Evolutionary conservation across 2,329 filamentous ascomycete species (phyloP), one percentile per base, ranked within the genome.

Genomic region (Diaporthe sp.): DNA sequence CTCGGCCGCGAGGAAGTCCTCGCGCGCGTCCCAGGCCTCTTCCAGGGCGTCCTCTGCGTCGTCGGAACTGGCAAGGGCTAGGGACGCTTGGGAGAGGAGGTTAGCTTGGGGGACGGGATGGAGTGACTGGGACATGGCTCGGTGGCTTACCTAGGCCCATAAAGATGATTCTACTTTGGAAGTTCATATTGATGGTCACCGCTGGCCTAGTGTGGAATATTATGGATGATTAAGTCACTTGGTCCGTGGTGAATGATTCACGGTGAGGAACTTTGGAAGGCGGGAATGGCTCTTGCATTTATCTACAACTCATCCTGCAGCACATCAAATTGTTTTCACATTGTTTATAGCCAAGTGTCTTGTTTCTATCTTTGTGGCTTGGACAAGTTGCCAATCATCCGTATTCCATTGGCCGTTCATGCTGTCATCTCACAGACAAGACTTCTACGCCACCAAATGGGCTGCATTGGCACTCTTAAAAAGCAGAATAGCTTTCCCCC

Each of bases 341-440:
- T 39, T 15, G 46, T 42, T 37, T n/a, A 61, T 42, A 42, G 58
- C 65, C 65, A 53, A 68, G 65, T 53, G 65, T 53, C 65, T 68
- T 34, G 46, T 25, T 37, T 44, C 25, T 28, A 31, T 53, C 46
- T 53, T 13, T 2, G 46, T 53, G 65, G 65, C 65, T 53, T 39
- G 10, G 46, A n/a, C n/a, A 25, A 28, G 34, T 53, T 53, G 65
- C n/a, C 46, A 68, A 42, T 55, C 49, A 37, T 17, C 65, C 46
- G 44, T 53, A 68, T 68, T 39, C 65, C 10, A 68, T 68, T 68
- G 65, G 65, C 22, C 34, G 7, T 53, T 42, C 12, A 68, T 39
- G 62, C 62, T 68, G 44, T 68, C 62, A 53, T 68, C 62, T 39
- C 31, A 31, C 31, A 68, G 65, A 39, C n/a, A 68, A 68, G 65